Evolutionary conservation across 2,329 filamentous ascomycete species (phyloP).

Genomic region (Plectosphaerella plurivora): DNA sequence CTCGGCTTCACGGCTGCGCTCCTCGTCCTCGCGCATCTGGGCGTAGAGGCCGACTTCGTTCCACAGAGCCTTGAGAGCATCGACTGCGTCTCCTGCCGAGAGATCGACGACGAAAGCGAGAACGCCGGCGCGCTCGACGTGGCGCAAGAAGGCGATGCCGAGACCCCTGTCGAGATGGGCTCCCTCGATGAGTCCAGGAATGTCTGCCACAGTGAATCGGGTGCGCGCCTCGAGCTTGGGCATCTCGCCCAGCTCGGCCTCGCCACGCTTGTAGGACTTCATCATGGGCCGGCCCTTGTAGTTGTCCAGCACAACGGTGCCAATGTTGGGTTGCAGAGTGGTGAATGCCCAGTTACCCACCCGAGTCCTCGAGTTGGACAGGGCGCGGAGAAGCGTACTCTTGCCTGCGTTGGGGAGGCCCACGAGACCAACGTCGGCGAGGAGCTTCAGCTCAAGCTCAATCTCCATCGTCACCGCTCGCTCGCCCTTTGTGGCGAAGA

Average conservation of each 20-base stretch:
- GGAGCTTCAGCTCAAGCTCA: constrained; percentile 87
- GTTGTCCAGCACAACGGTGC: constrained; percentile 89
- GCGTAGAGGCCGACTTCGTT: constrained; percentile 85
- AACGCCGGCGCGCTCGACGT: constrained; percentile 89
- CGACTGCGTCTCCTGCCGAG: constrained; percentile 70
- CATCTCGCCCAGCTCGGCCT: constrained; percentile 32
- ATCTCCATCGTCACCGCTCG: constrained; percentile 72
- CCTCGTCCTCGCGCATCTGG: constrained; percentile 69
- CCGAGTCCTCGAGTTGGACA: constrained; percentile 84
- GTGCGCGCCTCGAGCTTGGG: constrained; percentile 57
- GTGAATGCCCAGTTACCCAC: constrained; percentile 97
- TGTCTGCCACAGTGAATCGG: constrained; percentile 90
- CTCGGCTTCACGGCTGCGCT: constrained; percentile 60
- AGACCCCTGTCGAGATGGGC: constrained; percentile 90
- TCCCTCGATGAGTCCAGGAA: constrained; percentile 87
- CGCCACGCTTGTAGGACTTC: constrained; percentile 26
- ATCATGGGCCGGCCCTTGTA: constrained; percentile 68
- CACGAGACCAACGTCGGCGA: constrained; percentile 92
- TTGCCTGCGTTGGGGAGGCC: constrained; percentile 96
- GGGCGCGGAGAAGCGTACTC: constrained; percentile 80
- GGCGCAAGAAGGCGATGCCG: constrained; percentile 85
- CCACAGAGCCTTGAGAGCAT: constrained; percentile 79
- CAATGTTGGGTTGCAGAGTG: constrained; percentile 90
- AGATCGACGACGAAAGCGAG: constrained; percentile 93
- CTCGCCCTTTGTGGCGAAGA: constrained; percentile 86